Evolutionary conservation across 495 filamentous ascomycete genomes (phyloP).

Genomic region (Letharia lupina): DNA sequence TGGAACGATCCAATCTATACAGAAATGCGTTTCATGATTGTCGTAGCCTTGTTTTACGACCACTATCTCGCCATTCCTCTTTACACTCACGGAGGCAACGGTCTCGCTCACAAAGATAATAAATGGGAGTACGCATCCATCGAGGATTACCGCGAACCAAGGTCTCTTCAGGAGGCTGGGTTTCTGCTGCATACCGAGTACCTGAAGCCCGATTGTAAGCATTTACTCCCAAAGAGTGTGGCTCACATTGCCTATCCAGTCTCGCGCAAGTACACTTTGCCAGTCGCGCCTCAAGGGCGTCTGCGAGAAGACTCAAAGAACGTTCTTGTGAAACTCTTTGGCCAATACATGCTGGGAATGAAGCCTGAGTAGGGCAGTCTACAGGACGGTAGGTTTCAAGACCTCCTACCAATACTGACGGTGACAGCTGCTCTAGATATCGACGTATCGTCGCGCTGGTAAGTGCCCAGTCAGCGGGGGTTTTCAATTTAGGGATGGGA

Average conservation of each 20-base stretch:
- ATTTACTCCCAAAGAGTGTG: constrained; percentile 4
- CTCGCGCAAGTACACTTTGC: constrained; percentile 17
- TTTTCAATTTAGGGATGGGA: no score
- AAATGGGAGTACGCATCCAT: constrained; percentile 22
- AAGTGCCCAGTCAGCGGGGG: not conserved
- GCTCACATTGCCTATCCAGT: constrained; percentile 23
- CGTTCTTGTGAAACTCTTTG: not conserved
- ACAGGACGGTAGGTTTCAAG: not conserved
- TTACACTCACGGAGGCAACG: constrained; percentile 22
- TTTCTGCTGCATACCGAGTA: constrained; percentile 3
- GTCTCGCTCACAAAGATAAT: constrained; percentile 16
- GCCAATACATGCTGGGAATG: not conserved
- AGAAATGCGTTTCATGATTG: constrained; percentile 21
- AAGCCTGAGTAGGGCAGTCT: not conserved
- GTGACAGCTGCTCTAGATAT: not conserved
- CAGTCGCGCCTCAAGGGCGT: constrained; percentile 12
- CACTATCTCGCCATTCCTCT: constrained; percentile 24
- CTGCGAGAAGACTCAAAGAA: not conserved
- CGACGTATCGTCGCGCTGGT: not conserved
- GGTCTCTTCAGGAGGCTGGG: not conserved
- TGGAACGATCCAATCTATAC: constrained; percentile 20
- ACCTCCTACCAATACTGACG: not conserved
- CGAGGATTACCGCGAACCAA: constrained; percentile 16
- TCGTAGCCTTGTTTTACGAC: constrained; percentile 14
- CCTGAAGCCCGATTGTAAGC: constrained; percentile 2